Evolutionary conservation across 1,284 basidiomycete genomes (phyloP).

Genomic region (Coniophora puteana): DNA sequence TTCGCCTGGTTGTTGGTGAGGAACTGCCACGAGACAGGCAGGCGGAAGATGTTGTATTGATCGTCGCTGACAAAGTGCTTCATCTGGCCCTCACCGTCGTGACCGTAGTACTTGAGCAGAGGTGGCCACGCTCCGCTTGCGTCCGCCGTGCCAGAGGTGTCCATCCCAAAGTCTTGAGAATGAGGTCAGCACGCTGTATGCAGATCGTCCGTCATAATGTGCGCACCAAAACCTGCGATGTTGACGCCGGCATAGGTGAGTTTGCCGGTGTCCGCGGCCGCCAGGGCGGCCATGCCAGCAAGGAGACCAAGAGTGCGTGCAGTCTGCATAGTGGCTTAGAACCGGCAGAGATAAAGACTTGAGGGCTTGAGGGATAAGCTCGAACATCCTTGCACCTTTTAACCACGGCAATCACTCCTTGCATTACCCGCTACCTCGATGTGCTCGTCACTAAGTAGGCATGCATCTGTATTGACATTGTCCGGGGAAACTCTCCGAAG

Average conservation of each 20-base stretch:
- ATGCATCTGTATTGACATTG: too few species aligned
- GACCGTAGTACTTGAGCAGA: conserved; percentile 37
- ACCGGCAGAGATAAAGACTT: too few species aligned
- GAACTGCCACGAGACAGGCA: conserved; percentile 56
- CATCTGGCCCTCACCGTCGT: conserved; percentile 48
- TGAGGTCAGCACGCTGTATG: too few species aligned
- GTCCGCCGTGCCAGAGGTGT: conserved; percentile 34
- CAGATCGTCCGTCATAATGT: background rate
- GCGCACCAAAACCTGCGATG: background rate
- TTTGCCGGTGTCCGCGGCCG: background rate
- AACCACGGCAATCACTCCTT: too few species aligned
- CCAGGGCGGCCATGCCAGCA: too few species aligned
- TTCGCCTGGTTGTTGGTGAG: conserved; percentile 38
- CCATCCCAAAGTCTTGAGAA: background rate
- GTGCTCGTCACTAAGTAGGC: too few species aligned
- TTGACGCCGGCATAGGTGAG: background rate
- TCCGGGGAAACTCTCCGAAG: too few species aligned
- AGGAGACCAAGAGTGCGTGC: too few species aligned
- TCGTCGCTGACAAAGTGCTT: conserved; percentile 47
- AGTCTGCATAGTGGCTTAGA: too few species aligned
- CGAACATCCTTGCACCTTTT: too few species aligned
- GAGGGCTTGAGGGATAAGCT: too few species aligned
- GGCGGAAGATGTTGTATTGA: conserved; percentile 46
- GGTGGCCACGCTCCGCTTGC: conserved; percentile 43
- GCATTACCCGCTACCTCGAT: too few species aligned